Evolutionary conservation across 768 basidiomycete genomes (phyloP).

Genomic region (Strobilomyces dryophilus): DNA sequence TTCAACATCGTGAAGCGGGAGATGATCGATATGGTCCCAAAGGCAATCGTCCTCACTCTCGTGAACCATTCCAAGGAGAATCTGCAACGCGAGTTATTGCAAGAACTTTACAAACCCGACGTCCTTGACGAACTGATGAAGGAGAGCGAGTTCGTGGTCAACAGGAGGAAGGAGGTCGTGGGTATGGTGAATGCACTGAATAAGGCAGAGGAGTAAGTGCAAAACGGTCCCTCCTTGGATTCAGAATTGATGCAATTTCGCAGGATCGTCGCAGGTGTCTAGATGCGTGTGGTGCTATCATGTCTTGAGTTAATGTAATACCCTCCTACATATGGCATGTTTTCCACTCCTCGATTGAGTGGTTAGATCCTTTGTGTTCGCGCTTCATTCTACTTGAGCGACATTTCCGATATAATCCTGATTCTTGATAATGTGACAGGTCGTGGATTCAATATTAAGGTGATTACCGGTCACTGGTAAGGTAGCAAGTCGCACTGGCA

Average conservation of each 20-base stretch:
- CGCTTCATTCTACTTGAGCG: background rate
- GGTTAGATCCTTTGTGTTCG: constrained; percentile 18
- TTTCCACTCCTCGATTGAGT: constrained; percentile 13
- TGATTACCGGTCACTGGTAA: background rate
- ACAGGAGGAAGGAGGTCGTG: constrained; percentile 89
- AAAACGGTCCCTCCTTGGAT: background rate
- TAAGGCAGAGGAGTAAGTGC: constrained; percentile 95
- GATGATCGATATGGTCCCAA: constrained; percentile 99
- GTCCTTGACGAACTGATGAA: constrained; percentile 93
- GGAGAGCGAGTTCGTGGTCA: constrained; percentile 88
- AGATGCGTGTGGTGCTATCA: constrained; percentile 15
- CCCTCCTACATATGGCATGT: constrained; percentile 25
- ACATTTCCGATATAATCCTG: background rate
- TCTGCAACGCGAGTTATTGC: constrained; percentile 88
- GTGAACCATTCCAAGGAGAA: constrained; percentile 93
- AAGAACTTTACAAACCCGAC: constrained; percentile 96
- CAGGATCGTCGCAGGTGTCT: constrained; percentile 66
- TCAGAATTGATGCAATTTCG: constrained; percentile 9
- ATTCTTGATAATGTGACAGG: no score
- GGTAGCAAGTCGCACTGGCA: background rate
- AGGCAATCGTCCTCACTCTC: constrained; percentile 87
- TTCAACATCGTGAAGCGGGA: constrained; percentile 99
- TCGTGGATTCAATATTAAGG: background rate
- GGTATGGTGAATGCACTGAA: constrained; percentile 92
- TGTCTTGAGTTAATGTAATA: constrained; percentile 25